phyloP scores from a whole-genome alignment of 1,284 basidiomycete species.

The Ustilago vetiveriae region DNA sequence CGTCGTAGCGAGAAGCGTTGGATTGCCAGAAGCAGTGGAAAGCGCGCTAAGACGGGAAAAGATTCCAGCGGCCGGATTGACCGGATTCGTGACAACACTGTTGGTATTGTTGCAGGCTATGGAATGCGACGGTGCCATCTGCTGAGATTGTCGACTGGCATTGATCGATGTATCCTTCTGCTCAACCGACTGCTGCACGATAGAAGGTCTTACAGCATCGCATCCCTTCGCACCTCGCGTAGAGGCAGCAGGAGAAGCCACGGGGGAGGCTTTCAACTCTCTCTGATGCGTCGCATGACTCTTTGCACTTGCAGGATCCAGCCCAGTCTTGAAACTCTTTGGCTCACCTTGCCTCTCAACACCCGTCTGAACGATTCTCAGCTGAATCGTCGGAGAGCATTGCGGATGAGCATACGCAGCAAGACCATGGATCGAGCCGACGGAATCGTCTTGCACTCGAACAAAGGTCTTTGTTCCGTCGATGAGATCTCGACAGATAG shows the following conservation, averaged over 20 bases:
- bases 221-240: too few species aligned
- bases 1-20: background rate
- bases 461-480: slow-evolving; percentile 44
- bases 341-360: background rate
- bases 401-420: slow-evolving; percentile 29
- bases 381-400: slow-evolving; percentile 20
- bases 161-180: background rate
- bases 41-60: slow-evolving; percentile 27
- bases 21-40: slow-evolving; percentile 10
- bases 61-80: slow-evolving; percentile 49
- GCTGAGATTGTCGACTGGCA: slow-evolving; percentile 28
- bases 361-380: slow-evolving; percentile 3
- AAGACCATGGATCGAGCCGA: background rate
- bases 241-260: slow-evolving; percentile 18
- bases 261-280: slow-evolving; percentile 34
- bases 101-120: too few species aligned
- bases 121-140: too few species aligned
- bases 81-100: too few species aligned
- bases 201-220: too few species aligned
- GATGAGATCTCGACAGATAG: slow-evolving; percentile 34
- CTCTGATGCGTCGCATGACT: slow-evolving; percentile 47
- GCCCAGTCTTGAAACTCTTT: slow-evolving; percentile 16
- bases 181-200: too few species aligned
- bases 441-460: slow-evolving; percentile 8
- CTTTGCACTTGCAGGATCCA: slow-evolving; percentile 6